These are phyloP conservation scores for Adansonia grandidieri DNA, from an alignment of 441 rosid genomes.

Conservation along the genomic window DNA sequence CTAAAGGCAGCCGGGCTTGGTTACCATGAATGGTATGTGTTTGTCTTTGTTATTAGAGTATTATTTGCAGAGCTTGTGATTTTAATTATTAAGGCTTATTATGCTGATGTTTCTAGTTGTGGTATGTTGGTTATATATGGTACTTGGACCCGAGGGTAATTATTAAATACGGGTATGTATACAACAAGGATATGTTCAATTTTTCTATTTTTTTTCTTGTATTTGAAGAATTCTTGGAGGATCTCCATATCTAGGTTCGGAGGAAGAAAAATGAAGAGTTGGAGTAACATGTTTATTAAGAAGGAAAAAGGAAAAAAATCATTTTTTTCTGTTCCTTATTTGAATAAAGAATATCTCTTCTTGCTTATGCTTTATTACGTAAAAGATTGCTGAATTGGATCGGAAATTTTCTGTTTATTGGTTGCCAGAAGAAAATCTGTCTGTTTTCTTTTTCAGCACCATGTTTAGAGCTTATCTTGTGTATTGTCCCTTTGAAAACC, in stretches of 20 bases:
- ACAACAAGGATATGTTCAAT: no score
- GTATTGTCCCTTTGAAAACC: conserved; percentile 16
- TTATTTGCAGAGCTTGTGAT: not conserved
- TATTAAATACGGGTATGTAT: no score
- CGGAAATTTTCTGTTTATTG: not conserved
- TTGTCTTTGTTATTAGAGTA: not conserved
- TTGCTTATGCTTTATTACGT: conserved; percentile 10
- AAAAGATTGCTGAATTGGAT: not conserved
- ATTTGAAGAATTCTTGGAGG: no score
- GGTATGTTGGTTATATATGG: not conserved
- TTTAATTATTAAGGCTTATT: conserved; percentile 12
- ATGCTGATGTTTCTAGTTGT: conserved; percentile 16
- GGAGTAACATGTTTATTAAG: not conserved
- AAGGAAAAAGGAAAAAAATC: not conserved
- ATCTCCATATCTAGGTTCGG: no score
- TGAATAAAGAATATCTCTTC: not conserved
- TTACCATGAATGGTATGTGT: not conserved
- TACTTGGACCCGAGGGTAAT: no score
- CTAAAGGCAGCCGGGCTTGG: not conserved
- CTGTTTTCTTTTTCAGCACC: not conserved
- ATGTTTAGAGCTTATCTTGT: not conserved
- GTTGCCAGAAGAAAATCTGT: not conserved
- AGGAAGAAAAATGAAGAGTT: no score
- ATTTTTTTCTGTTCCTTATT: not conserved
- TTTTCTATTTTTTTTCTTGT: no score